phyloP scores from a whole-genome alignment of 2,329 filamentous ascomycete species.

The Pestalotiopsis sp. region DNA sequence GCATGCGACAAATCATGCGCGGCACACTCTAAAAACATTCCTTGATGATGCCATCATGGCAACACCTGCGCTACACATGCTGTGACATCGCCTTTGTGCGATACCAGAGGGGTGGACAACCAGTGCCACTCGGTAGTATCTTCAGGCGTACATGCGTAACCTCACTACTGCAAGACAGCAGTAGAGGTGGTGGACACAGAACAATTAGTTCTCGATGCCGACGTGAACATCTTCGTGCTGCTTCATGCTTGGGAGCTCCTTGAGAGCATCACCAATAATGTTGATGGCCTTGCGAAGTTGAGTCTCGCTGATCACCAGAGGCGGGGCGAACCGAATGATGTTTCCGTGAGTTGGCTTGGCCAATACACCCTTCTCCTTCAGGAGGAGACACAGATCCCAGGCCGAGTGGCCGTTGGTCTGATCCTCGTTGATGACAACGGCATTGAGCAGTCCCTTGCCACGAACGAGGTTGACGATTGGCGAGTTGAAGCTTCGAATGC shows the following conservation, averaged over 20 bases:
- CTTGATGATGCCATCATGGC: not conserved
- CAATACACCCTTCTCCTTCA: constrained; percentile 93
- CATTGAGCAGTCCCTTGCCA: constrained; percentile 93
- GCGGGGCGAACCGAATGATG: constrained; percentile 97
- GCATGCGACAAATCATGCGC: not conserved
- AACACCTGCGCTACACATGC: not conserved
- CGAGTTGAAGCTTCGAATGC: constrained; percentile 73
- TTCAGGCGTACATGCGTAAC: not conserved
- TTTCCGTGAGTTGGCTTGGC: constrained; percentile 98
- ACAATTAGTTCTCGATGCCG: constrained; percentile 26
- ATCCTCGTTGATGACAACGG: constrained; percentile 91
- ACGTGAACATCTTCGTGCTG: constrained; percentile 34
- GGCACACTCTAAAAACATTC: not conserved
- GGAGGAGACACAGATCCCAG: constrained; percentile 94
- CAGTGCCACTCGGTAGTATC: not conserved
- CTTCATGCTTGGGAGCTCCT: constrained; percentile 74
- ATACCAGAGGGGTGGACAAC: not conserved
- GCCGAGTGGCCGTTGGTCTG: constrained; percentile 84
- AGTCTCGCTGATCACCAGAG: constrained; percentile 88
- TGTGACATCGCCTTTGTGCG: not conserved
- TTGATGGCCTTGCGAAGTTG: constrained; percentile 77
- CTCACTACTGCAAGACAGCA: not conserved
- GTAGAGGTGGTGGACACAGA: not conserved
- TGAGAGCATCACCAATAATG: constrained; percentile 81
- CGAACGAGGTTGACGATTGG: constrained; percentile 82